Evolutionary conservation across 371 early-diverging fungal genomes (phyloP), one percentile per base, ranked within the genome.

Genomic region (Rhizopus stolonifer): DNA sequence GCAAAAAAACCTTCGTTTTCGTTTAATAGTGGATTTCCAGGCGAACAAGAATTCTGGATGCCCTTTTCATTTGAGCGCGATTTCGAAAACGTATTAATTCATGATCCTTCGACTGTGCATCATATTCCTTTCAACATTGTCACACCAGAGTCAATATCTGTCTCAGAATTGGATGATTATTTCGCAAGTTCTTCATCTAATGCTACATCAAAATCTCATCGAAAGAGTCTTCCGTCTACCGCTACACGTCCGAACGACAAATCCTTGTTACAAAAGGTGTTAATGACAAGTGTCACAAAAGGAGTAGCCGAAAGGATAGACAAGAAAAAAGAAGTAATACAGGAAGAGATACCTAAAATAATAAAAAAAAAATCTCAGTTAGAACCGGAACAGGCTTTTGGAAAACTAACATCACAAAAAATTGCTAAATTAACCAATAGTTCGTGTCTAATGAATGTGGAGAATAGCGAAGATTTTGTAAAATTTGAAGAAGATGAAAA

Each of bases 401-500:
- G 31, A 4, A 10, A 4, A 29, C 31, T 29, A 4, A 7, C 31
- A 10, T 29, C 31, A 29, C 31, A 29, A 10, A 10, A 29, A 29
- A 29, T 7, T 10, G 31, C 31, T 10, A 10, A 4, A 23, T 45
- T 25, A 45, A 10, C n/a, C 48, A 13, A 26, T 14, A 51, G 45
- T 31, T 50, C 55, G 5, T 46, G 19, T 1, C 9, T 58, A 15
- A 63, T 56, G 56, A 24, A 58, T 36, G 53, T 61, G 4, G 48
- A 57, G 19, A 70, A 67, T 18, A 66, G 65, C 29, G 74, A 77
- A 15, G 65, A 65, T 17, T 77, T 71, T 65, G 74, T 77, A 7
- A 64, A 65, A 23, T 77, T 77, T 61, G 77, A 77, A 64, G 77
- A 77, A 1, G 74, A 73, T 43, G 77, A 77, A 14, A 61, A 69